A percentile compares a stretch with the other conserved stretches of the same genome.
phyloP scores from a whole-genome alignment of 495 filamentous ascomycete genomes.

The Penicillium desertorum region DNA sequence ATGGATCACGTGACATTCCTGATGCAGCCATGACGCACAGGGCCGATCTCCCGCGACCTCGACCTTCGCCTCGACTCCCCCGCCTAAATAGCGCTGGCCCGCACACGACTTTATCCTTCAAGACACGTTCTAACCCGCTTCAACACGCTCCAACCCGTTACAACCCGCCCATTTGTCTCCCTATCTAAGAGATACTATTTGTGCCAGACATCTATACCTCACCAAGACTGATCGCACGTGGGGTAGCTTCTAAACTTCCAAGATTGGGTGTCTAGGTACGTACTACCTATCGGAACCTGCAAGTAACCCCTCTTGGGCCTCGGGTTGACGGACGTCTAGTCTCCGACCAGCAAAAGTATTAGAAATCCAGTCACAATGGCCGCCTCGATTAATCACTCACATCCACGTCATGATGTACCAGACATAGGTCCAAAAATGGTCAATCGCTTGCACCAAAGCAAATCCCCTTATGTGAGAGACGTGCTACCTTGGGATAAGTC shows the following conservation, averaged over 20 bases:
- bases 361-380: constrained; percentile 18
- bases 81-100: constrained; percentile 21
- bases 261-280: constrained; percentile 2
- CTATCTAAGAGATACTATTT: not conserved
- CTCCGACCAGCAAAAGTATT: constrained; percentile 6
- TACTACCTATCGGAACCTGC: constrained; percentile 23
- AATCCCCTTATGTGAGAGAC: constrained; percentile 68
- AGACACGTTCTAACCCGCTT: not conserved
- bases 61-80: constrained; percentile 26
- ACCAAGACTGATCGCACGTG: not conserved
- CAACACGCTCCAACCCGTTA: not conserved
- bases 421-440: constrained; percentile 45
- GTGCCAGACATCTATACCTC: not conserved
- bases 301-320: constrained; percentile 20
- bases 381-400: constrained; percentile 30
- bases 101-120: constrained; percentile 11
- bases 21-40: constrained; percentile 43
- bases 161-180: constrained; percentile 6
- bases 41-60: constrained; percentile 36
- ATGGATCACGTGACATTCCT: constrained; percentile 30
- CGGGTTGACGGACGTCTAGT: constrained; percentile 1
- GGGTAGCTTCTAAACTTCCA: constrained; percentile 10
- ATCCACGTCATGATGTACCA: constrained; percentile 26
- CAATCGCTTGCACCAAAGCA: constrained; percentile 72
- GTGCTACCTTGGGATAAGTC: not conserved